Evolutionary conservation across 257 asterid species (phyloP).

Genomic region (Solanum pimpinellifolium): DNA sequence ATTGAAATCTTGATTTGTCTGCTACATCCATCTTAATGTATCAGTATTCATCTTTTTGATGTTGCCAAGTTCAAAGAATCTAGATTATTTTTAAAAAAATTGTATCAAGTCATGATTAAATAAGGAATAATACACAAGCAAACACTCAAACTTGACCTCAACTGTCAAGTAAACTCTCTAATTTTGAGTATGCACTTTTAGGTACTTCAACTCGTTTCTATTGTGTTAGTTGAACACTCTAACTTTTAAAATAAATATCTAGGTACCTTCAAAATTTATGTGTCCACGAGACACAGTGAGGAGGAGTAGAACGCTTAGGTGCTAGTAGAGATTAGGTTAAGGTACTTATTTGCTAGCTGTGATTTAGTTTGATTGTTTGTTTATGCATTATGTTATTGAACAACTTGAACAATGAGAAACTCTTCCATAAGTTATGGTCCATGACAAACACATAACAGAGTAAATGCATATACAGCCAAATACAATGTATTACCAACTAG

Average conservation of each 20-base stretch:
- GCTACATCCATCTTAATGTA: background rate
- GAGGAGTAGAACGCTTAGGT: background rate
- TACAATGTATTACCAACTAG: background rate
- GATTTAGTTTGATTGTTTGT: background rate
- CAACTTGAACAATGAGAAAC: background rate
- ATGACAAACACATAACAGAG: background rate
- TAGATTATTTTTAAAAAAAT: background rate
- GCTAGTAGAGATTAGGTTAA: background rate
- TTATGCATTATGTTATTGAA: background rate
- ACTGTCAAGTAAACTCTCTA: background rate
- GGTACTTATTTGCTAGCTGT: background rate
- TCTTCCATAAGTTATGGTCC: background rate
- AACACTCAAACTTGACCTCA: background rate
- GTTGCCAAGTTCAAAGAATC: background rate
- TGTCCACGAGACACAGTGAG: background rate
- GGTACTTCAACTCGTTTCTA: background rate
- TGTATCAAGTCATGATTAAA: no score
- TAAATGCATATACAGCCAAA: background rate
- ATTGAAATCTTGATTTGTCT: background rate
- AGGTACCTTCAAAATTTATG: background rate
- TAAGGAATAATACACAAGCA: background rate
- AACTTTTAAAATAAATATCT: background rate
- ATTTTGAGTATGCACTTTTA: background rate
- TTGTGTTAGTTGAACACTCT: background rate
- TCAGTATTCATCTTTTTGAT: background rate